Evolutionary conservation across 148 eudicot species (phyloP), one percentile per base, ranked within the genome.

Genomic region (Dianthus caryophyllus): DNA sequence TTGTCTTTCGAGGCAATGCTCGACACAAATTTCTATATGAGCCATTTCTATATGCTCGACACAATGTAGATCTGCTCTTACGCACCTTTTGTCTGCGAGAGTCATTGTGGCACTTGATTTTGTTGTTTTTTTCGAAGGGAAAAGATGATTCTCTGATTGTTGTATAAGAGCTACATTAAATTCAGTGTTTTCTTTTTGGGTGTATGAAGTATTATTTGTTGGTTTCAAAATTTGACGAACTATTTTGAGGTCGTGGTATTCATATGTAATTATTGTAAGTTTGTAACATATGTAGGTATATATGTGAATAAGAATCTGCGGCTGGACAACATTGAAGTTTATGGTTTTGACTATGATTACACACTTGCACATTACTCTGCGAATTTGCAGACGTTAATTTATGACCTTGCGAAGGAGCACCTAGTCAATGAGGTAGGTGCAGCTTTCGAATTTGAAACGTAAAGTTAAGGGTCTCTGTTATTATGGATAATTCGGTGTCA

Each of bases 341-440:
- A 91, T 62, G 97, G 99, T 2, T 95, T 95, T 73, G 99, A 95
- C 73, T 95, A 95, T 80, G 99, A 95, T 77, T 95, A 90, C 65
- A 95, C 99, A 51, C 78, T 95, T 80, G 99, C 97, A 8, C 97
- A 95, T 80, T 95, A 95, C 81, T 88, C 97, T 27, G 67, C 85
- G 36, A 64, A 85, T 76, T 71, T 95, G 60, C 99, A 95, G 72
- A 71, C 85, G 26, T 81, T 95, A 80, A 90, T 95, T 27, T 95
- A 90, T 59, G 88, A 95, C 58, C 96, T 88, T 76, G 99, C 99
- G 2, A 95, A 95, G 78, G 89, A 90, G 84, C 87, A 88, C 80
- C 77, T 95, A 75, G 99, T 95, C 59, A 85, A 87, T 62, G 99
- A 95, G 99, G 99, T 95, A 53, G 43, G 88, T 71, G 72, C 25